Conservation (phyloP, 805 yeast species). For the Phaffomyces opuntiae region DNA sequence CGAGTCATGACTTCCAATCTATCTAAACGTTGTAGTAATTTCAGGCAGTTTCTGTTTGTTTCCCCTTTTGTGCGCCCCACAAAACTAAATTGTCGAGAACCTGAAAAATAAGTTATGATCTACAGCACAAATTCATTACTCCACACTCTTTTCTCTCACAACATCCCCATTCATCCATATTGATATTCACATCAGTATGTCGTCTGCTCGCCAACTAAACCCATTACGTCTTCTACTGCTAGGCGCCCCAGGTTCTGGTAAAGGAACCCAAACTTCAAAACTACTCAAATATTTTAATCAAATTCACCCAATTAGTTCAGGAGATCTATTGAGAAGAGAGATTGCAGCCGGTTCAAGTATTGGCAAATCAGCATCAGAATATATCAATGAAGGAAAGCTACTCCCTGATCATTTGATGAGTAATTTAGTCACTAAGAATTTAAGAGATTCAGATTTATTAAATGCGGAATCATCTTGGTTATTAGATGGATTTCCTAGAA, state of each 20-base stretch:
- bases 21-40: no score
- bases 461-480: slow-evolving; percentile 51
- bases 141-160: no score
- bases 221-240: slow-evolving; percentile 65
- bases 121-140: no score
- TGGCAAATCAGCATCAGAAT: slow-evolving; percentile 50
- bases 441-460: slow-evolving; percentile 38
- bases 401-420: slow-evolving; percentile 72
- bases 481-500: slow-evolving; percentile 91
- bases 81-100: no score
- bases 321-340: slow-evolving; percentile 72
- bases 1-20: no score
- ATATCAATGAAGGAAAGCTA: slow-evolving; percentile 56
- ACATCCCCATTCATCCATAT: background rate
- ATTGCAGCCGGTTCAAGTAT: slow-evolving; percentile 46
- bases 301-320: slow-evolving; percentile 66
- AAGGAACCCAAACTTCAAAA: slow-evolving; percentile 79
- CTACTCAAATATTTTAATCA: slow-evolving; percentile 47
- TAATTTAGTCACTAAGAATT: slow-evolving; percentile 43
- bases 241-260: slow-evolving; percentile 96
- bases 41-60: no score
- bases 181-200: background rate
- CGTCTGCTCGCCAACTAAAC: background rate
- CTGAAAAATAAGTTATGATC: no score
- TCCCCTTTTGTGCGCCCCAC: no score